These are phyloP conservation scores for Gymnopilus junonius DNA, from an alignment of 768 basidiomycete species.

Conservation along the genomic window DNA sequence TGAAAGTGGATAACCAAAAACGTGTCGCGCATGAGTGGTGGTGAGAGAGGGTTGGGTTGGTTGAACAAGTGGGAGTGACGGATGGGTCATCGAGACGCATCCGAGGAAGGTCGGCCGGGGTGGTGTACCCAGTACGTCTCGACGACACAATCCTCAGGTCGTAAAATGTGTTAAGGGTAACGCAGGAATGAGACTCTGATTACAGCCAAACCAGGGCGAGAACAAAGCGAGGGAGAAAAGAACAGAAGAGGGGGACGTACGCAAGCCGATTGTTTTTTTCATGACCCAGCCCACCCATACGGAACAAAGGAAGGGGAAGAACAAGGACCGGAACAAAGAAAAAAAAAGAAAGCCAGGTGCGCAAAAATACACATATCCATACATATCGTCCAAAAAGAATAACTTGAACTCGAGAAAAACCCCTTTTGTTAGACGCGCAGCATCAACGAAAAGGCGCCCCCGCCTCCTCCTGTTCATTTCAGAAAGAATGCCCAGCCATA, in stretches of 20 bases:
- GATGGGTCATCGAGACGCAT: constrained; percentile 44
- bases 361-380: constrained; percentile 34
- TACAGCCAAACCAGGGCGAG: constrained; percentile 26
- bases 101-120: constrained; percentile 32
- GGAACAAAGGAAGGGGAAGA: background rate
- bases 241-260: constrained; percentile 9
- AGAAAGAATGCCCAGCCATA: constrained; percentile 41
- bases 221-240: constrained; percentile 22
- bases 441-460: constrained; percentile 26
- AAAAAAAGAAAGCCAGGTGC: constrained; percentile 17
- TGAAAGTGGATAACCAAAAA: constrained; percentile 17
- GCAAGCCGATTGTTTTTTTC: background rate
- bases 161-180: constrained; percentile 26
- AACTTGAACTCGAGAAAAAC: background rate
- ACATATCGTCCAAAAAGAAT: constrained; percentile 30
- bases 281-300: constrained; percentile 4
- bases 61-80: constrained; percentile 1
- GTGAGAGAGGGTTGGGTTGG: background rate
- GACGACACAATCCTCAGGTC: constrained; percentile 37
- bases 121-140: constrained; percentile 41
- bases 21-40: constrained; percentile 33
- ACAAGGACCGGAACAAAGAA: constrained; percentile 7
- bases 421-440: constrained; percentile 38
- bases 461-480: no score
- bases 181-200: constrained; percentile 34